Evolutionary conservation across 1,284 basidiomycete genomes (phyloP).

Genomic region (Irpex sp.): DNA sequence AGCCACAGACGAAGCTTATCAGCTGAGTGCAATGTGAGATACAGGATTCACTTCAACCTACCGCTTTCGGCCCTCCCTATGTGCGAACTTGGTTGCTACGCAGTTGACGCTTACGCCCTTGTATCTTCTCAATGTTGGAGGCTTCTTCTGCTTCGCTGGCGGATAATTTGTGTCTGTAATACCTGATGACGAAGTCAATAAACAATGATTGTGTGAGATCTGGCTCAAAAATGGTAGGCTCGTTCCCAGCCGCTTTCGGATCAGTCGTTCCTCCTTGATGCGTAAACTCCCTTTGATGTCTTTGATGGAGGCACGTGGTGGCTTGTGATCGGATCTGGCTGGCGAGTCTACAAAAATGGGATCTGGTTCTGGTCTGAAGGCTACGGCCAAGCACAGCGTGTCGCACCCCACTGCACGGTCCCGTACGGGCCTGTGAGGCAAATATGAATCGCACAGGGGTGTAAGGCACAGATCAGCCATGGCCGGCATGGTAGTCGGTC

Average conservation of each 20-base stretch:
- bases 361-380: neutral
- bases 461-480: neutral
- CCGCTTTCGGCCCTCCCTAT: neutral
- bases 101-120: neutral
- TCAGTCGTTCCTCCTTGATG: too few relatives aligned
- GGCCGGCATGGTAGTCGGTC: neutral
- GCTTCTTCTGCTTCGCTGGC: neutral
- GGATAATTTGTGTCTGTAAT: too few relatives aligned
- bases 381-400: neutral
- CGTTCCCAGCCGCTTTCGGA: too few relatives aligned
- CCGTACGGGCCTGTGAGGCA: neutral
- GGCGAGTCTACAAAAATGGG: neutral
- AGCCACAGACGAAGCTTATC: neutral
- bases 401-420: neutral
- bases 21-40: neutral
- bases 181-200: neutral
- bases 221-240: neutral
- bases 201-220: neutral
- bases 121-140: neutral
- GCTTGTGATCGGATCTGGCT: too few relatives aligned
- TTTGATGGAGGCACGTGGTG: too few relatives aligned
- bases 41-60: neutral
- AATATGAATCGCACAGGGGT: neutral
- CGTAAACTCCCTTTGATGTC: too few relatives aligned
- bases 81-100: neutral